Evolutionary conservation across 768 basidiomycete genomes (phyloP).

Genomic region (Lactarius hatsudake): DNA sequence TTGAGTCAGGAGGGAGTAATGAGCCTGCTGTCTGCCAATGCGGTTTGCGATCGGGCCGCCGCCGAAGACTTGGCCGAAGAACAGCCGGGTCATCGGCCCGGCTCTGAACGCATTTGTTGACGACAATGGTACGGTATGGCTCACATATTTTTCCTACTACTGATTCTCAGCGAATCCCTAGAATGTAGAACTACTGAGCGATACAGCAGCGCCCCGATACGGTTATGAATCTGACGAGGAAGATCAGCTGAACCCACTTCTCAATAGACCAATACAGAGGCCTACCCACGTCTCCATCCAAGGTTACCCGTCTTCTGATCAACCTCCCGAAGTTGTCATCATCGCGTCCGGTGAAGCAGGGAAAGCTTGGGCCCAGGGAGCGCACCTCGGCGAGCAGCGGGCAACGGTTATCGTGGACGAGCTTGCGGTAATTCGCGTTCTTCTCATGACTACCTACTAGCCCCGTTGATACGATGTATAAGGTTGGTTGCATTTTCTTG

Average conservation of each 20-base stretch:
- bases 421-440: constrained; percentile 13
- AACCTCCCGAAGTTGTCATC: constrained; percentile 11
- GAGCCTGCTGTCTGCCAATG: neutral
- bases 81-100: neutral
- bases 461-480: neutral
- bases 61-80: neutral
- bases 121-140: constrained; percentile 8
- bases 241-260: constrained; percentile 31
- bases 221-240: constrained; percentile 32
- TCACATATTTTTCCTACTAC: neutral
- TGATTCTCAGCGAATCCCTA: neutral
- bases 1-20: neutral
- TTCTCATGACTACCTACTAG: neutral
- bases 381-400: constrained; percentile 26
- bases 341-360: constrained; percentile 29
- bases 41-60: too few species aligned
- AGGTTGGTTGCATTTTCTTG: constrained; percentile 28
- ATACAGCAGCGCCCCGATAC: constrained; percentile 31
- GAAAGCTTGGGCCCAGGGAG: constrained; percentile 27
- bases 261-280: constrained; percentile 2
- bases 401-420: constrained; percentile 23
- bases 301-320: neutral
- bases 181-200: constrained; percentile 28
- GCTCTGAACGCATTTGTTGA: neutral
- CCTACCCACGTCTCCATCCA: constrained; percentile 1